phyloP scores from a whole-genome alignment of 2,329 filamentous ascomycete genomes.

The Fusarium solani-melongenae region DNA sequence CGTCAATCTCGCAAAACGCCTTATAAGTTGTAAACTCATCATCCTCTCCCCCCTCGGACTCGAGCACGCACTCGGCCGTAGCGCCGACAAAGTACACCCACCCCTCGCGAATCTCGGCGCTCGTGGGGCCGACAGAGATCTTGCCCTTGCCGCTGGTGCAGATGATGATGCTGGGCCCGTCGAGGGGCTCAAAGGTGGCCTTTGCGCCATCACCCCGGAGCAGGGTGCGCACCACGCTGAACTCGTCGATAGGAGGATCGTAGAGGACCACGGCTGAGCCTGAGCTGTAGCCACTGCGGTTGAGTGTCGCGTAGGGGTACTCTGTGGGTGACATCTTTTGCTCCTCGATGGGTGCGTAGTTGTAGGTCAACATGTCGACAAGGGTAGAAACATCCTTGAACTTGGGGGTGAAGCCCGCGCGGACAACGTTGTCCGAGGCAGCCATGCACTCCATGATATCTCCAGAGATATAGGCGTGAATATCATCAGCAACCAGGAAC shows the following conservation, averaged over 20 bases:
- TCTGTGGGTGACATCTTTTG: conserved; percentile 91
- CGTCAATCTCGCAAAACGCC: conserved; percentile 88
- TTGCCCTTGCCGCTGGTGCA: conserved; percentile 86
- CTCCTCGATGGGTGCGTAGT: conserved; percentile 91
- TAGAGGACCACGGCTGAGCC: conserved; percentile 81
- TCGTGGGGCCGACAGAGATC: conserved; percentile 86
- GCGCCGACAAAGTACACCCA: conserved; percentile 89
- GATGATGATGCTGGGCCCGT: conserved; percentile 92
- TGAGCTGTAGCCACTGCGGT: conserved; percentile 83
- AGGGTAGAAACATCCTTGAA: conserved; percentile 96
- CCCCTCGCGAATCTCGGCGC: conserved; percentile 77
- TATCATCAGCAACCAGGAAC: conserved; percentile 96
- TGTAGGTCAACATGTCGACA: conserved; percentile 92
- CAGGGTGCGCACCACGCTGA: conserved; percentile 85
- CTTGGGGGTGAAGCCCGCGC: conserved; percentile 96
- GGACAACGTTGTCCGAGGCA: conserved; percentile 97
- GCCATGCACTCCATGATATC: conserved; percentile 99
- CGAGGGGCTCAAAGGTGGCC: conserved; percentile 86
- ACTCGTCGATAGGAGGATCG: conserved; percentile 96
- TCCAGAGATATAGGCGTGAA: conserved; percentile 92
- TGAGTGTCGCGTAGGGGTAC: conserved; percentile 87
- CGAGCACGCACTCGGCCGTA: conserved; percentile 83
- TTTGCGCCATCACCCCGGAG: conserved; percentile 79
- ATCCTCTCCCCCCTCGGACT: conserved; percentile 69
- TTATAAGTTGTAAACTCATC: conserved; percentile 89